Percentiles rank a stretch among this genome's conserved stretches.
Evolutionary conservation across 1,284 basidiomycete genomes (phyloP).

Genomic region (Irpex sp.): DNA sequence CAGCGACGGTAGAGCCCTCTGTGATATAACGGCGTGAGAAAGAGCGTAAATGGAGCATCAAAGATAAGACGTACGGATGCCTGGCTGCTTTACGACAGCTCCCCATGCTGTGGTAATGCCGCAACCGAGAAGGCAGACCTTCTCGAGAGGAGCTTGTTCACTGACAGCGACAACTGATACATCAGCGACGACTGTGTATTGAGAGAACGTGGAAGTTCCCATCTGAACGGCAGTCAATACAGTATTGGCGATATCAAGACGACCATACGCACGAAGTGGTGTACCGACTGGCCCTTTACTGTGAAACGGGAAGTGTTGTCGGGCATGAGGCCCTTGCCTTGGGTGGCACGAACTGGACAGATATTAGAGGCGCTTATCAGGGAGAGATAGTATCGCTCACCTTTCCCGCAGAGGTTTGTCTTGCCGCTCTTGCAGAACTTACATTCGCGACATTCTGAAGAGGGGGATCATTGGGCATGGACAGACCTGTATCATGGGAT

Average conservation of each 20-base stretch:
- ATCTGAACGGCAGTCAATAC: conserved; percentile 54
- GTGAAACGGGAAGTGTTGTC: conserved; percentile 91
- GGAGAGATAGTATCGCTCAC: conserved; percentile 33
- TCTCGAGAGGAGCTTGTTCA: conserved; percentile 85
- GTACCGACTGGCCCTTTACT: conserved; percentile 82
- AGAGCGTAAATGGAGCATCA: background rate
- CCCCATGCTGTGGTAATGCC: conserved; percentile 98
- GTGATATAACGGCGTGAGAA: conserved; percentile 9
- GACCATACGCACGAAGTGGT: conserved; percentile 81
- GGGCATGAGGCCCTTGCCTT: conserved; percentile 97
- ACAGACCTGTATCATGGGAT: conserved; percentile 1
- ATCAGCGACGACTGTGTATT: conserved; percentile 98
- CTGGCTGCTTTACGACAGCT: conserved; percentile 78
- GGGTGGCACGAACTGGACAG: conserved; percentile 77
- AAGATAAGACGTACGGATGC: conserved; percentile 56
- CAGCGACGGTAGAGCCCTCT: conserved; percentile 86
- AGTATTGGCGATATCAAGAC: background rate
- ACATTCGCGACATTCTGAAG: conserved; percentile 86
- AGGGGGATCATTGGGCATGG: conserved; percentile 3
- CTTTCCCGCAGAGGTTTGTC: conserved; percentile 92
- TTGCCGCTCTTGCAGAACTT: conserved; percentile 99
- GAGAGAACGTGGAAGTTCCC: conserved; percentile 98
- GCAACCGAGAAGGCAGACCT: conserved; percentile 92
- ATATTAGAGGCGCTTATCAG: background rate
- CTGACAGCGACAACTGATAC: conserved; percentile 94